Conservation (phyloP, 1,139 yeast species). For the Pichia cactophila region DNA sequence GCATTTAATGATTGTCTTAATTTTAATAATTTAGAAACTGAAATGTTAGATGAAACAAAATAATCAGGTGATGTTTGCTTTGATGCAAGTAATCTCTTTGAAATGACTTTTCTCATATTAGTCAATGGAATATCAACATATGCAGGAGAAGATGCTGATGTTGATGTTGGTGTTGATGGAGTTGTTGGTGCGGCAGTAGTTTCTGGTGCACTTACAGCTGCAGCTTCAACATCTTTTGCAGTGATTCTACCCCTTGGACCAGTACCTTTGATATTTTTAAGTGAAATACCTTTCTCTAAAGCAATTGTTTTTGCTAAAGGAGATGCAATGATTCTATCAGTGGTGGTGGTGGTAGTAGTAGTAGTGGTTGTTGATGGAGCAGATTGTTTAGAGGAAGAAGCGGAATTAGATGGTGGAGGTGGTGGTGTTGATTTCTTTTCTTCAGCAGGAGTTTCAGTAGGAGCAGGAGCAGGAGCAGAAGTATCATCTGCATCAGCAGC, state of each 20-base stretch:
- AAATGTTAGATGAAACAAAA: constrained; percentile 78
- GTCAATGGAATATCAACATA: constrained; percentile 82
- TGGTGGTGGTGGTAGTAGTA: constrained; percentile 23
- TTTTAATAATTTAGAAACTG: constrained; percentile 85
- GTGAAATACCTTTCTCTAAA: constrained; percentile 81
- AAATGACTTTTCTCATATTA: constrained; percentile 91
- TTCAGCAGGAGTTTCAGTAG: constrained; percentile 29
- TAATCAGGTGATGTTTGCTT: constrained; percentile 86
- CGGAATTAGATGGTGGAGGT: constrained; percentile 31
- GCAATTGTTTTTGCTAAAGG: constrained; percentile 94
- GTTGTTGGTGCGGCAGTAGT: constrained; percentile 32
- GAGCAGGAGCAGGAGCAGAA: constrained; percentile 35
- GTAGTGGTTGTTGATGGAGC: no score
- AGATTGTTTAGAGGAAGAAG: constrained; percentile 24
- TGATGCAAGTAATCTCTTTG: constrained; percentile 78
- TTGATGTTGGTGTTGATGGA: constrained; percentile 38
- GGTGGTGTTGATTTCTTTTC: constrained; percentile 8
- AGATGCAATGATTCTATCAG: constrained; percentile 81
- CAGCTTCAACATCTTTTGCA: constrained; percentile 78
- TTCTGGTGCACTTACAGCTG: constrained; percentile 20
- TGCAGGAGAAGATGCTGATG: constrained; percentile 47
- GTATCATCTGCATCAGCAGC: constrained; percentile 72
- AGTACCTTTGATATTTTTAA: constrained; percentile 78
- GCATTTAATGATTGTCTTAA: constrained; percentile 87
- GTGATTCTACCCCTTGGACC: constrained; percentile 95